phyloP scores from a whole-genome alignment of 768 basidiomycete species.

The Leccinellum luteum region DNA sequence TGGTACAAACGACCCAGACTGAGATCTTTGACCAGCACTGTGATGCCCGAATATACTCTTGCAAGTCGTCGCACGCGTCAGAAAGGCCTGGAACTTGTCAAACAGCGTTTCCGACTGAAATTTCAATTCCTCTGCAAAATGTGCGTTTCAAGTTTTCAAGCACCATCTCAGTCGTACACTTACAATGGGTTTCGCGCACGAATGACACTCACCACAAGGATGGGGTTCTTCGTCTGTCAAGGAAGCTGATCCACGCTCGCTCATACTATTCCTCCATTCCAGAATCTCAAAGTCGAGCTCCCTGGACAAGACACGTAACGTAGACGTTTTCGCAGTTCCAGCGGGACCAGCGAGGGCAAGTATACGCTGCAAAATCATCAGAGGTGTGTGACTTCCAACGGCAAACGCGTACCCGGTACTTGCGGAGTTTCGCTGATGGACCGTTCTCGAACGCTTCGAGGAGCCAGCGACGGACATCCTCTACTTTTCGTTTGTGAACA shows the following conservation, averaged over 20 bases:
- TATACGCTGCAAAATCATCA: constrained; percentile 56
- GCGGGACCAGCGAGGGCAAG: constrained; percentile 85
- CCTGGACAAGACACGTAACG: constrained; percentile 66
- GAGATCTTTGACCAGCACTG: constrained; percentile 10
- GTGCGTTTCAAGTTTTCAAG: not conserved
- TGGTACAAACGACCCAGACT: not conserved
- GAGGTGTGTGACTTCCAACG: not conserved
- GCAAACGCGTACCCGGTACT: constrained; percentile 62
- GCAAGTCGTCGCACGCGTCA: constrained; percentile 66
- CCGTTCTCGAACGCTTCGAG: constrained; percentile 69
- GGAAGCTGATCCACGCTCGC: constrained; percentile 39
- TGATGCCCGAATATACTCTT: constrained; percentile 43
- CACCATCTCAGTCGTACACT: not conserved
- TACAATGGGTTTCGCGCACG: not conserved
- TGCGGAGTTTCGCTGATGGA: constrained; percentile 57
- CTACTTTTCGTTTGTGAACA: constrained; percentile 77
- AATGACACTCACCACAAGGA: constrained; percentile 7
- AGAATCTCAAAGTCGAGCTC: constrained; percentile 78
- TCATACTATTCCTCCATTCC: constrained; percentile 79
- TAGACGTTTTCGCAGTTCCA: constrained; percentile 88
- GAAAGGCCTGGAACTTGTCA: constrained; percentile 73
- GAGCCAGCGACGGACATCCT: constrained; percentile 75
- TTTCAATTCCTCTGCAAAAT: constrained; percentile 11
- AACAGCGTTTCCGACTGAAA: constrained; percentile 36
- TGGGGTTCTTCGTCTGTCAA: constrained; percentile 18